Base-by-base conservation (phyloP, 148 eudicot species). In the Rhododendron henanense region DNA sequence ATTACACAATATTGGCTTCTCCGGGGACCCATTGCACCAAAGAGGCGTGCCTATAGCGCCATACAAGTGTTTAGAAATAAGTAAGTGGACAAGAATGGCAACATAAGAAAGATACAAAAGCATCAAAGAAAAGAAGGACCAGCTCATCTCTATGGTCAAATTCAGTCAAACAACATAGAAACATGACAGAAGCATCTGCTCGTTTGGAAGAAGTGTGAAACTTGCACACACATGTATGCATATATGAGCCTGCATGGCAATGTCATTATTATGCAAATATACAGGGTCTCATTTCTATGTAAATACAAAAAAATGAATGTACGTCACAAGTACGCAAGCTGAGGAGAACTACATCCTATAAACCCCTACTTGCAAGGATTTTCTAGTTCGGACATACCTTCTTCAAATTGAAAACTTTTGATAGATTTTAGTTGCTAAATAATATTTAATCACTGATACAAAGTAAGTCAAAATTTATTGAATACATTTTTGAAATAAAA, bases 111-210 rank as follows among this genome's bases (percentile, higher is more conserved):
- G 47, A 55, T 51, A 75, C 4, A 53, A 45, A 47, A 83, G 73
- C 81, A 75, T 35, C 8, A 84, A 51, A 28, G 35, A 55, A 47
- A 14, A 19, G 18, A 47, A 10, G 18, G 44, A 31, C 8, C 25
- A 19, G 0, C 31, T 31, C 18, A 57, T 81, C 69, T 81, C 69
- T 35, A 25, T 33, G 28, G 37, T 48, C 45, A 50, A 28, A 79
- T 81, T 35, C 83, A 81, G 83, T 35, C 83, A 81, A 80, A 81
- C 18, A 59, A 31, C 31, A 31, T 11, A 50, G 45, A 81, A 79
- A 35, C 73, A 57, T 10, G 41, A 80, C 19, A 50, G 28, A 15
- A 80, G 23, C 63, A 55, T 55, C 11, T 18, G 28, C 83, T 81
- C 1, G 1, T 53, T 33, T 53, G 21, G n/a, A 81, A 83, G 41